phyloP scores from a whole-genome alignment of 306 rosid species.

The Glycine soja region DNA sequence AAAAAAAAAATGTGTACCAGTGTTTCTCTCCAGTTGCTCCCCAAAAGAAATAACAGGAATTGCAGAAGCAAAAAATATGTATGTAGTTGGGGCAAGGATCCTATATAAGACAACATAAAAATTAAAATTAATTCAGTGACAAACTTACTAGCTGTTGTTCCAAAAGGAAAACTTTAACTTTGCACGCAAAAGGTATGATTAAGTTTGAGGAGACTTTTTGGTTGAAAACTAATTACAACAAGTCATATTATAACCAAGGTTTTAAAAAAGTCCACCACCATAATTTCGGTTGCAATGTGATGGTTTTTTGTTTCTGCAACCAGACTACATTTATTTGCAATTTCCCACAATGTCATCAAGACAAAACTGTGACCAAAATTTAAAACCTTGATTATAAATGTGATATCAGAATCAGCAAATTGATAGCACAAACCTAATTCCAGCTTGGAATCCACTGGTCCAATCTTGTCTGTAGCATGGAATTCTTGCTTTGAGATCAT shows the following conservation, averaged over 20 bases:
- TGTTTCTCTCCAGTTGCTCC: constrained; percentile 90
- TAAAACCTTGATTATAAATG: constrained; percentile 17
- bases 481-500: constrained; percentile 84
- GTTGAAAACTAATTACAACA: constrained; percentile 15
- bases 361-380: background rate
- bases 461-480: constrained; percentile 93
- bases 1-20: constrained; percentile 55
- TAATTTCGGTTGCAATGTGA: background rate
- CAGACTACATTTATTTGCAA: background rate
- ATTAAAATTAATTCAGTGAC: constrained; percentile 9
- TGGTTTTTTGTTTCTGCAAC: background rate
- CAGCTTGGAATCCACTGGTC: constrained; percentile 81
- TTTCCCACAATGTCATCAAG: background rate
- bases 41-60: constrained; percentile 97
- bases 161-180: constrained; percentile 13
- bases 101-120: constrained; percentile 54
- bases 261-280: background rate
- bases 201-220: background rate
- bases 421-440: constrained; percentile 70
- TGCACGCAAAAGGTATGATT: constrained; percentile 14
- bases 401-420: constrained; percentile 39
- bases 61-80: constrained; percentile 97
- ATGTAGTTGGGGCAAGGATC: constrained; percentile 97
- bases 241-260: constrained; percentile 29
- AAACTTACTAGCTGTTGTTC: constrained; percentile 16